These are phyloP conservation scores for Microdochium nivale DNA, from an alignment of 2,329 filamentous ascomycete genomes.

Conservation along the genomic window DNA sequence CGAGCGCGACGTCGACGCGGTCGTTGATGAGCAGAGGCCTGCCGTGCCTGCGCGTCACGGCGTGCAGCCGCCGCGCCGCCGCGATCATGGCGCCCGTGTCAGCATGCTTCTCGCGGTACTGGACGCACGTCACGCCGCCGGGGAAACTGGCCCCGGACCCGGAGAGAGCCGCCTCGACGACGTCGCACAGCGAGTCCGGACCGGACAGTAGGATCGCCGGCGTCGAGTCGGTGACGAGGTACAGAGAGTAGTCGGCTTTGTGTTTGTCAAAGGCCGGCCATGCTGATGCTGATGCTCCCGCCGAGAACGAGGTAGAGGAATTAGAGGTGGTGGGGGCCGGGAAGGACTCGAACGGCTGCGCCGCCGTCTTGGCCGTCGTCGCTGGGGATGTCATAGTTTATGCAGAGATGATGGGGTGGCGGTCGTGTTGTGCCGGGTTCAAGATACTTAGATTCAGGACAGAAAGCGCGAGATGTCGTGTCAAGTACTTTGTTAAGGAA, in stretches of 20 bases:
- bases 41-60: slow-evolving; percentile 54
- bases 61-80: slow-evolving; percentile 64
- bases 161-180: slow-evolving; percentile 67
- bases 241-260: slow-evolving; percentile 68
- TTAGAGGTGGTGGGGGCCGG: no score
- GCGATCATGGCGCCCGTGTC: slow-evolving; percentile 64
- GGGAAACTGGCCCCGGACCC: slow-evolving; percentile 69
- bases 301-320: no score
- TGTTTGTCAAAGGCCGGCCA: slow-evolving; percentile 12
- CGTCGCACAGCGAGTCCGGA: slow-evolving; percentile 57
- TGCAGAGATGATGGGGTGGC: background rate
- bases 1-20: slow-evolving; percentile 78
- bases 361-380: no score
- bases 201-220: slow-evolving; percentile 63
- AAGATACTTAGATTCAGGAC: no score
- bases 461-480: no score
- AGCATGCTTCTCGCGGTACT: slow-evolving; percentile 82
- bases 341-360: background rate
- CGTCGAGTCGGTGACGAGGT: slow-evolving; percentile 92
- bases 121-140: slow-evolving; percentile 78
- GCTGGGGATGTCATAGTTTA: background rate
- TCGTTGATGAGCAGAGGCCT: slow-evolving; percentile 91
- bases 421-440: no score
- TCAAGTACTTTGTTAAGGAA: no score
- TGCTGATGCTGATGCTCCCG: background rate